phyloP scores from a whole-genome alignment of 305 asterid genomes.

The Fraxinus ornus region DNA sequence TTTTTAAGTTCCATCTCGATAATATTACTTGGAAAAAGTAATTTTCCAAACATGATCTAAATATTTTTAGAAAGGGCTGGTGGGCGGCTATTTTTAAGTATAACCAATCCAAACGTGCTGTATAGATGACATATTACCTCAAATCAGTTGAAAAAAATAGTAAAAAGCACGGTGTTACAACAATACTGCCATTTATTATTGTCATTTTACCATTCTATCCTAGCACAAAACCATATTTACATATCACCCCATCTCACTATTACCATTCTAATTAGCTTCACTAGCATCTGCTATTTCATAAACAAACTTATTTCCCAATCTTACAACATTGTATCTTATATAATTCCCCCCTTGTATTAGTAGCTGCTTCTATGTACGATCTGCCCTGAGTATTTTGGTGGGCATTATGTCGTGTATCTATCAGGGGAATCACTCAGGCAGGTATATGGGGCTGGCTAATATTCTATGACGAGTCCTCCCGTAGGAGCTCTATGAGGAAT shows the following conservation, averaged over 20 bases:
- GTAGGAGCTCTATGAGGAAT: conserved; percentile 73
- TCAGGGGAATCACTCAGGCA: background rate
- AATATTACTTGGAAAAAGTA: no score
- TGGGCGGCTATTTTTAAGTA: no score
- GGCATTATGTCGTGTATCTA: background rate
- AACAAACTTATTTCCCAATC: background rate
- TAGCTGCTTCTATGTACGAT: conserved; percentile 29
- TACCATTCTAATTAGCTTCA: background rate
- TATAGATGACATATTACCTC: conserved; percentile 8
- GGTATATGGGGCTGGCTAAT: background rate
- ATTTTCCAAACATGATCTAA: no score
- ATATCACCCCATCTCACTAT: background rate
- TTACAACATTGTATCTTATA: conserved; percentile 17
- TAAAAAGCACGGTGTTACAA: background rate
- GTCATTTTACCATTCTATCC: no score
- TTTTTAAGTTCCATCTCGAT: no score
- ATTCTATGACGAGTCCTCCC: conserved; percentile 37
- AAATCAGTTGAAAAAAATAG: conserved; percentile 15
- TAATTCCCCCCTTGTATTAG: conserved; percentile 3
- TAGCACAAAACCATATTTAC: background rate
- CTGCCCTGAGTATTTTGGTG: background rate
- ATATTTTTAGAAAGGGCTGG: no score
- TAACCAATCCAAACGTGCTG: no score
- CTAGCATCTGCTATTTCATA: background rate
- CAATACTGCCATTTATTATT: no score